Evolutionary conservation across 169 alveolate genomes (phyloP).

Genomic region (Fabrea salina): DNA sequence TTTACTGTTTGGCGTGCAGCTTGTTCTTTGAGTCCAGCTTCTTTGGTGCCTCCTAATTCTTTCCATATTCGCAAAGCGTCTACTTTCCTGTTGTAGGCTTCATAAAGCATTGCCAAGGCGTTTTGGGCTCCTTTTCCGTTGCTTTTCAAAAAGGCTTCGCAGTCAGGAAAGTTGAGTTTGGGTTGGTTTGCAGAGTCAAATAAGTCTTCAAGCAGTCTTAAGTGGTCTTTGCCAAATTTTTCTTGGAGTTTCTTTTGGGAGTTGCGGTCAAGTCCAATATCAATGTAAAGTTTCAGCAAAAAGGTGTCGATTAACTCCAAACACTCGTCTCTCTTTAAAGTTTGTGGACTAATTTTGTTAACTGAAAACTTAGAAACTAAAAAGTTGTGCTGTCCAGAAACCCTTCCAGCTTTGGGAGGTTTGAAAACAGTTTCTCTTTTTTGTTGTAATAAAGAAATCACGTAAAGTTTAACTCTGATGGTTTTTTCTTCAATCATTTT

Average conservation of each 20-base stretch:
- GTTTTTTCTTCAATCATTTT: not conserved
- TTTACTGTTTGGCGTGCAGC: conserved; percentile 13
- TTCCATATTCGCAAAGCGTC: conserved; percentile 26
- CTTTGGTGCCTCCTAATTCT: not conserved
- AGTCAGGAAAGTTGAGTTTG: conserved; percentile 13
- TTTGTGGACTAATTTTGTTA: not conserved
- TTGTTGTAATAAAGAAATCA: not conserved
- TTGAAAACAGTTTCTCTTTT: conserved; percentile 11
- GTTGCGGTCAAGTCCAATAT: not conserved
- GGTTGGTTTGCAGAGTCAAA: conserved; percentile 31
- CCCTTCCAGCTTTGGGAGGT: conserved; percentile 28
- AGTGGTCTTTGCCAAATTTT: not conserved
- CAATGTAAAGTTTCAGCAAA: conserved; percentile 7
- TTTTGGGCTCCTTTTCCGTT: conserved; percentile 8
- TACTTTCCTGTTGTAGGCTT: conserved; percentile 10
- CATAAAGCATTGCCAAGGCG: conserved; percentile 32
- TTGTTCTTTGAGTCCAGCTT: not conserved
- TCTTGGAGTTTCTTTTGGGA: not conserved
- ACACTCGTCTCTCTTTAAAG: conserved; percentile 13
- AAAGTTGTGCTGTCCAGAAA: not conserved
- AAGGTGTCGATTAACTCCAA: conserved; percentile 28
- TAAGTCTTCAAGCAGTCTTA: not conserved
- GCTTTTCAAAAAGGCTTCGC: not conserved
- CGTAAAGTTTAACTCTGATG: not conserved
- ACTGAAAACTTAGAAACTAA: not conserved